Conservation (phyloP, 139 green algal genomes). For the Gonium pectorale region DNA sequence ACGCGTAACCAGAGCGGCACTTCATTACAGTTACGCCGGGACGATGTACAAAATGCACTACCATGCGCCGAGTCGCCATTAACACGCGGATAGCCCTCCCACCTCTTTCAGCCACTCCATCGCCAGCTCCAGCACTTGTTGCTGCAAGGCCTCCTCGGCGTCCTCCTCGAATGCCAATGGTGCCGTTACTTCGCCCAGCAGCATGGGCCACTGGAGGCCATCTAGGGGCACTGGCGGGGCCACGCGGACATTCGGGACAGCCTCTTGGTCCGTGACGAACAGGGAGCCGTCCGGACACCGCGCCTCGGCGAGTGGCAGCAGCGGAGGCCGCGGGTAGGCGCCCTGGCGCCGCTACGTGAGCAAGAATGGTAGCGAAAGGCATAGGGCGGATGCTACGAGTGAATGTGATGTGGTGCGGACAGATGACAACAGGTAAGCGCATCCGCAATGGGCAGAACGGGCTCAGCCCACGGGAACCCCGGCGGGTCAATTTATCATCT, state of each 20-base stretch:
- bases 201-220: neutral
- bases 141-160: neutral
- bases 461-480: too few relatives aligned
- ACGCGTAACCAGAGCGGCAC: too few relatives aligned
- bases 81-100: too few relatives aligned
- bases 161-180: neutral
- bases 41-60: too few relatives aligned
- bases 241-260: neutral
- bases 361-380: too few relatives aligned
- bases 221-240: neutral
- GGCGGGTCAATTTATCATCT: too few relatives aligned
- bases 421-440: neutral
- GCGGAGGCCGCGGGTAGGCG: neutral
- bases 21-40: too few relatives aligned
- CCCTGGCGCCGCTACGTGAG: neutral
- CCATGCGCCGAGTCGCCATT: too few relatives aligned
- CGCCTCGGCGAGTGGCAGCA: neutral
- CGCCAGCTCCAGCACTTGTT: neutral
- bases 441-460: too few relatives aligned
- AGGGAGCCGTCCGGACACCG: neutral
- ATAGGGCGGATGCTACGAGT: neutral
- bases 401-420: neutral
- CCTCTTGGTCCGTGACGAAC: neutral
- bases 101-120: neutral
- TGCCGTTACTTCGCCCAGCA: neutral